Percentiles rank a stretch among this genome's conserved stretches.
Evolutionary conservation across 345 rosid genomes (phyloP).

Genomic region (Tarenaya hassleriana): DNA sequence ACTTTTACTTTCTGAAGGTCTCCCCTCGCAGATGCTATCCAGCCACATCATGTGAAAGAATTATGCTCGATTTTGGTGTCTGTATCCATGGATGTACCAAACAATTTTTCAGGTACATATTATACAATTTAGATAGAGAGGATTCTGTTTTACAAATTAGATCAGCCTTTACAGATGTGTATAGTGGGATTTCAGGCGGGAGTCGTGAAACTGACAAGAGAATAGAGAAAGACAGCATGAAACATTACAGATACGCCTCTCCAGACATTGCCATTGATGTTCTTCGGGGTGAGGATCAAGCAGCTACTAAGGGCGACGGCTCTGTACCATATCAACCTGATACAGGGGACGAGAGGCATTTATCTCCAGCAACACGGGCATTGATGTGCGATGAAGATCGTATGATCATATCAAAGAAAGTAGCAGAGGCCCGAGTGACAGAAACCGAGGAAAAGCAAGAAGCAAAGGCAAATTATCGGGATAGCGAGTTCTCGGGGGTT

Average conservation of each 20-base stretch:
- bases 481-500: slow-evolving; percentile 28
- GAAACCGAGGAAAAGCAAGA: slow-evolving; percentile 23
- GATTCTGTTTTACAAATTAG: slow-evolving; percentile 5
- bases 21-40: slow-evolving; percentile 48
- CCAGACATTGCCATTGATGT: slow-evolving; percentile 14
- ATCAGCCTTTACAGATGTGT: slow-evolving; percentile 3
- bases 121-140: slow-evolving; percentile 6
- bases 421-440: slow-evolving; percentile 16
- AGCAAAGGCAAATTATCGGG: slow-evolving; percentile 20
- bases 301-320: slow-evolving; percentile 23
- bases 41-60: slow-evolving; percentile 43
- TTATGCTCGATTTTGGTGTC: slow-evolving; percentile 55
- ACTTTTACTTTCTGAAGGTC: slow-evolving; percentile 38
- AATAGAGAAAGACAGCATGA: slow-evolving; percentile 1
- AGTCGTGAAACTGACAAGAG: slow-evolving; percentile 15
- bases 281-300: slow-evolving; percentile 16
- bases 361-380: slow-evolving; percentile 52
- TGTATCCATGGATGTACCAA: slow-evolving; percentile 40
- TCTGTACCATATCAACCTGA: slow-evolving; percentile 21
- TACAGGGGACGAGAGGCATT: slow-evolving; percentile 28
- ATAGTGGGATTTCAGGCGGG: slow-evolving; percentile 11
- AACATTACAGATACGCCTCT: not conserved
- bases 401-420: slow-evolving; percentile 25
- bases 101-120: slow-evolving; percentile 40
- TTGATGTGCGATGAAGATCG: slow-evolving; percentile 64